A percentile compares a stretch with the other conserved stretches of the same genome.
phyloP scores from a whole-genome alignment of 495 filamentous ascomycete genomes.

The Xanthoparmelia taractica region DNA sequence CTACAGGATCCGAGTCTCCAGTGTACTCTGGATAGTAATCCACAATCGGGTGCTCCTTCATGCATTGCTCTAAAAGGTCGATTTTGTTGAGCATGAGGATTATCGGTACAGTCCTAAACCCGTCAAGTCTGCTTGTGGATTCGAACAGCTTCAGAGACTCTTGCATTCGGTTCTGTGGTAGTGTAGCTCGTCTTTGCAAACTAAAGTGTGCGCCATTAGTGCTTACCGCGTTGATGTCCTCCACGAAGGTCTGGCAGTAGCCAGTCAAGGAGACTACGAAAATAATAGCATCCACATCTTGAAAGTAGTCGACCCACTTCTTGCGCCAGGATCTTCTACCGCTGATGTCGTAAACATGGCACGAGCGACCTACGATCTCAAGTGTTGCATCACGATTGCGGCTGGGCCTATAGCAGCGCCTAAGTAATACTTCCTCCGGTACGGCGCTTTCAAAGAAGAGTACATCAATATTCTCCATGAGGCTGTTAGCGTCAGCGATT shows the following conservation, averaged over 20 bases:
- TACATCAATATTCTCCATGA: slow-evolving; percentile 6
- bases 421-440: slow-evolving; percentile 5
- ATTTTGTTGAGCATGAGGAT: slow-evolving; percentile 16
- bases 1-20: slow-evolving; percentile 3
- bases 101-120: neutral
- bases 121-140: neutral
- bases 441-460: neutral
- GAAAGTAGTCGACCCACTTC: slow-evolving; percentile 10
- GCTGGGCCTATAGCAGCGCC: neutral
- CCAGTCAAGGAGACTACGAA: slow-evolving; percentile 17
- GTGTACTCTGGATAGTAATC: slow-evolving; percentile 9
- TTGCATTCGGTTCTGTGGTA: slow-evolving; percentile 12
- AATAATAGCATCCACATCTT: slow-evolving; percentile 13
- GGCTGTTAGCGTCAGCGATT: neutral
- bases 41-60: slow-evolving; percentile 5
- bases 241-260: slow-evolving; percentile 19
- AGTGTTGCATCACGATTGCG: neutral
- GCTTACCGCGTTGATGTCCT: slow-evolving; percentile 5
- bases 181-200: neutral
- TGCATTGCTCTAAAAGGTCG: slow-evolving; percentile 11
- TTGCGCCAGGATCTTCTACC: slow-evolving; percentile 10
- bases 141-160: slow-evolving; percentile 13
- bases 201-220: neutral
- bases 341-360: slow-evolving; percentile 15
- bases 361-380: neutral